phyloP scores from a whole-genome alignment of 768 basidiomycete genomes.

The Suillus fuscotomentosus region DNA sequence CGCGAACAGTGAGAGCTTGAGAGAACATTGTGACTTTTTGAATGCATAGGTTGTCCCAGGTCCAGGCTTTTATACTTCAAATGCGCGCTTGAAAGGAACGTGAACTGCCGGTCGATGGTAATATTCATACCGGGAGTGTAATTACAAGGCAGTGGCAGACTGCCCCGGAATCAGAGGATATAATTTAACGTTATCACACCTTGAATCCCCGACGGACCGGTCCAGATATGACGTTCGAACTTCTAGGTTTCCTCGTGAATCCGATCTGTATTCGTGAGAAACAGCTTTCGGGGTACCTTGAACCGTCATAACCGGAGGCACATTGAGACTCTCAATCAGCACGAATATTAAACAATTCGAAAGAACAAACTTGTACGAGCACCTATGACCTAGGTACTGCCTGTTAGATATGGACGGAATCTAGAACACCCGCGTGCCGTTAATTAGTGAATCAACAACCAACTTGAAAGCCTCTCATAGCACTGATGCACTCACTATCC shows the following conservation, averaged over 20 bases:
- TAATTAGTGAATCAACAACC: background rate
- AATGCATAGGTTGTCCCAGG: background rate
- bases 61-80: background rate
- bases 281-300: background rate
- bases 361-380: background rate
- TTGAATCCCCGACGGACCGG: background rate
- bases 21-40: background rate
- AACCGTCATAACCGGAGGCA: background rate
- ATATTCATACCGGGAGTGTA: background rate
- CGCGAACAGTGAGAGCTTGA: background rate
- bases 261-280: background rate
- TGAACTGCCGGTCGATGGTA: background rate
- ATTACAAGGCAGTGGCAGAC: background rate
- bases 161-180: background rate
- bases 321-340: background rate
- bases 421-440: background rate
- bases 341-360: background rate
- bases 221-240: too few relatives aligned
- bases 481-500: background rate
- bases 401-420: background rate
- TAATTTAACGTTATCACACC: background rate
- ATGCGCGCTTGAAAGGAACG: background rate
- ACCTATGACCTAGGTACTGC: too few relatives aligned
- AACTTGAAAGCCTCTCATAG: background rate
- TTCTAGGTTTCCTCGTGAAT: too few relatives aligned